These are phyloP conservation scores for Saturnispora saitoi DNA, from an alignment of 805 yeast genomes.

Conservation along the genomic window DNA sequence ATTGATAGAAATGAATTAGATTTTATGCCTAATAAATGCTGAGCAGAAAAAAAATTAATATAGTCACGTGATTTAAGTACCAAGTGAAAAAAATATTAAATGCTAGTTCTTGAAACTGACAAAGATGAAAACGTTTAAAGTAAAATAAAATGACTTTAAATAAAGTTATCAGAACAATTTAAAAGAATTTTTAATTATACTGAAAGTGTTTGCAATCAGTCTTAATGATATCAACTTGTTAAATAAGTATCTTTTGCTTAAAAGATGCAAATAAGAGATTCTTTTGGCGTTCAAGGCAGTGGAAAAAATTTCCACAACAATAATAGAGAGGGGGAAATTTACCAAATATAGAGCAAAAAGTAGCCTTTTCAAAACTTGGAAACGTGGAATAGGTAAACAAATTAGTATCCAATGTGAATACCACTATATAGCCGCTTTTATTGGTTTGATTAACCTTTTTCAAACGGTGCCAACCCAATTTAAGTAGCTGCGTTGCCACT, in stretches of 20 bases:
- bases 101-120: neutral
- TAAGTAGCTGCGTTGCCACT: neutral
- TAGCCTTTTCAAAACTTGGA: neutral
- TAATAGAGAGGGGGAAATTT: neutral
- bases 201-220: neutral
- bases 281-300: slow-evolving; percentile 2
- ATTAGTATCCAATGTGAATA: neutral
- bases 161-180: too few relatives aligned
- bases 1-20: neutral
- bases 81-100: too few relatives aligned
- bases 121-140: neutral
- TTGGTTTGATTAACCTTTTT: neutral
- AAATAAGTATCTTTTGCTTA: neutral
- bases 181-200: too few relatives aligned
- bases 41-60: neutral
- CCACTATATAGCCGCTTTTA: neutral
- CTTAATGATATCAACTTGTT: neutral
- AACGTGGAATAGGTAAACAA: neutral
- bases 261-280: neutral
- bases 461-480: neutral
- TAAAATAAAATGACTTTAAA: too few relatives aligned
- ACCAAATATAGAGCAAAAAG: neutral
- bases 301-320: slow-evolving; percentile 2
- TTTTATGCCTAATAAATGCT: neutral
- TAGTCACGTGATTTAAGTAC: slow-evolving; percentile 1